Evolutionary conservation across 306 rosid species (phyloP), one percentile per base, ranked within the genome.

Genomic region (Dalbergia oliveri): DNA sequence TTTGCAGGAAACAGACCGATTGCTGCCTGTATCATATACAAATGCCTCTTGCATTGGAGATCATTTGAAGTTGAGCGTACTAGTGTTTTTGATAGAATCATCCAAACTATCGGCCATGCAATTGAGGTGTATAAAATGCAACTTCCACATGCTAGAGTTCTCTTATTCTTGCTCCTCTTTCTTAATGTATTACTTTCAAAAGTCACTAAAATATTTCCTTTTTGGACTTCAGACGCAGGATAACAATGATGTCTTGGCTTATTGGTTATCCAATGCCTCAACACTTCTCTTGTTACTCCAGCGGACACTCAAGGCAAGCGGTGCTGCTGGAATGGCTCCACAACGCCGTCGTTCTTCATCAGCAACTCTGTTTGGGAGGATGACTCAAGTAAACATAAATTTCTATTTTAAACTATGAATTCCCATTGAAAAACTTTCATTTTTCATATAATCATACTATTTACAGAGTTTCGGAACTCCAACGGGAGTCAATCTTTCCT

Each of bases 271-370:
- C 82, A 84, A 82, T 88, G 90, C 88, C 63, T 88, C 90, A 9
- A 86, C 87, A 73, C 92, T 88, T 79, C 82, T 84, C 74, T 72
- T 88, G 80, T 83, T 86, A 79, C 90, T 84, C 78, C 90, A 86
- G 78, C 88, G 86, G 78, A 88, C 89, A 11, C 86, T 86, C 79
- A 88, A 88, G 74, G 92, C 92, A 57, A 82, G 90, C 59, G 85
- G 90, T 79, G 89, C 88, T 47, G 90, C 88, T 63, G 88, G 92
- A 77, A 88, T 88, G 92, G 87, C 90, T 60, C 88, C 88, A 1
- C 92, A 86, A 45, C 88, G 85, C 73, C 88, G 84, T 65, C 85
- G 87, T 73, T 88, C 88, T 47, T 84, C 87, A 63, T 88, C 89
- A 31, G 84, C 89, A 75, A 76, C 89, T 59, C 75, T 86, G 54